Evolutionary conservation across 2,329 filamentous ascomycete species (phyloP).

Genomic region (Fusarium tricinctum): DNA sequence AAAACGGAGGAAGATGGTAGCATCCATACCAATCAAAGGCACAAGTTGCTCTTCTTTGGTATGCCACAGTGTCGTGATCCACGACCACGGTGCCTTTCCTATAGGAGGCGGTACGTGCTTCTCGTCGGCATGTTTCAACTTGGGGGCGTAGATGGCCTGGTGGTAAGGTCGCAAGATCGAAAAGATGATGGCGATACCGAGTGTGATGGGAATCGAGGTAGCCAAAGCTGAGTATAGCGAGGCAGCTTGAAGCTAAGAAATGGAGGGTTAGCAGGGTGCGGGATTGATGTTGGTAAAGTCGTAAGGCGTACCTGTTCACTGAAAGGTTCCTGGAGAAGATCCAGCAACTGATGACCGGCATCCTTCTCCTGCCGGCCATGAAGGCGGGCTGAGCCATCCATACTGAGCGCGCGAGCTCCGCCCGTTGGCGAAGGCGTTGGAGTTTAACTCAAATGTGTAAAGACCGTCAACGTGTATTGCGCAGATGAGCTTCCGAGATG

Average conservation of each 20-base stretch:
- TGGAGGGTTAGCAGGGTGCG: constrained; percentile 20
- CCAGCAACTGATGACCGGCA: constrained; percentile 61
- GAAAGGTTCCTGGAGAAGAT: constrained; percentile 66
- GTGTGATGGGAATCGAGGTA: constrained; percentile 82
- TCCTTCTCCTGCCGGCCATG: constrained; percentile 43
- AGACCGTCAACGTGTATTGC: background rate
- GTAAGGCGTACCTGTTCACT: constrained; percentile 58
- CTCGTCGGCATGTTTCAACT: constrained; percentile 91
- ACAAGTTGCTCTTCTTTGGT: constrained; percentile 84
- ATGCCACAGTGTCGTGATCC: constrained; percentile 82
- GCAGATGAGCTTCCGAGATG: background rate
- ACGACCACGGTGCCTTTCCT: constrained; percentile 88
- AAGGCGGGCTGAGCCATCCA: constrained; percentile 41
- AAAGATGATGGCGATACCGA: constrained; percentile 82
- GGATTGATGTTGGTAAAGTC: background rate
- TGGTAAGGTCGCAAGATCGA: constrained; percentile 93
- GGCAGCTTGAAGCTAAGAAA: constrained; percentile 45
- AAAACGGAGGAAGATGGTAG: constrained; percentile 89
- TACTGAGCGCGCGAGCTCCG: constrained; percentile 45
- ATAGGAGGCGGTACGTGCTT: constrained; percentile 90
- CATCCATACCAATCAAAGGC: constrained; percentile 90
- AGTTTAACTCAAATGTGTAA: constrained; percentile 21
- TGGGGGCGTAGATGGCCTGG: constrained; percentile 92
- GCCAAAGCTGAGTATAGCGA: constrained; percentile 84
- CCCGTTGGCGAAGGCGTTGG: constrained; percentile 45